Evolutionary conservation across 129 eudicot species (phyloP).

Genomic region (Solidago caesia): DNA sequence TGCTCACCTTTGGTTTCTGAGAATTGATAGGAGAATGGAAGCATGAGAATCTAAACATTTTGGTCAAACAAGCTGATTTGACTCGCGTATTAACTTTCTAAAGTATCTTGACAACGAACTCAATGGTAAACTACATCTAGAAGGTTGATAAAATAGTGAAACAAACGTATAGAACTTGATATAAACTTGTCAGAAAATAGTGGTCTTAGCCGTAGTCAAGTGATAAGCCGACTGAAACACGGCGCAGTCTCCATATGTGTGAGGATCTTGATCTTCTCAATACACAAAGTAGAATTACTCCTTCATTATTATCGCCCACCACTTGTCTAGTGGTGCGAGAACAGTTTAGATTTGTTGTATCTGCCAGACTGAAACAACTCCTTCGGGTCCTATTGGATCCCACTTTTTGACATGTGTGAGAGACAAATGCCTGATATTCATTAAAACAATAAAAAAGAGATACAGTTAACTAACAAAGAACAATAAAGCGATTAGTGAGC

Average conservation of each 20-base stretch:
- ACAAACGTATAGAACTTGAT: slow-evolving; percentile 15
- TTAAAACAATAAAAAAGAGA: slow-evolving; percentile 1
- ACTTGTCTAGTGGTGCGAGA: slow-evolving; percentile 84
- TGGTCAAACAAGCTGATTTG: slow-evolving; percentile 16
- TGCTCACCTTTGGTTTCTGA: slow-evolving; percentile 73
- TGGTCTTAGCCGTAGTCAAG: slow-evolving; percentile 90
- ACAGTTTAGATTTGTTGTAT: slow-evolving; percentile 50
- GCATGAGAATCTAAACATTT: slow-evolving; percentile 88
- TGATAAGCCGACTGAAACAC: slow-evolving; percentile 77
- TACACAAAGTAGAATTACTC: slow-evolving; percentile 62
- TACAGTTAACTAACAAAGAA: background rate
- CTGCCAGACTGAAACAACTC: slow-evolving; percentile 92
- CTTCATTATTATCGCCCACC: slow-evolving; percentile 71
- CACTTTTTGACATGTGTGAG: slow-evolving; percentile 47
- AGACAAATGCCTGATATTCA: slow-evolving; percentile 54
- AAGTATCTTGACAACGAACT: slow-evolving; percentile 30
- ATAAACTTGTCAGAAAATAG: slow-evolving; percentile 21
- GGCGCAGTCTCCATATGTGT: slow-evolving; percentile 90
- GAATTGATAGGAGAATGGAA: slow-evolving; percentile 53
- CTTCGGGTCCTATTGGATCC: slow-evolving; percentile 52
- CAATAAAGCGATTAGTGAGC: background rate
- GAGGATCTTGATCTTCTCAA: slow-evolving; percentile 92
- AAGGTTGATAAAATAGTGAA: slow-evolving; percentile 32
- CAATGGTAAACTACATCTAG: slow-evolving; percentile 35
- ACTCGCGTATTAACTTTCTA: slow-evolving; percentile 19